Evolutionary conservation across 2,329 filamentous ascomycete species (phyloP), one percentile per base, ranked within the genome.

Genomic region (Penicillium sp.): DNA sequence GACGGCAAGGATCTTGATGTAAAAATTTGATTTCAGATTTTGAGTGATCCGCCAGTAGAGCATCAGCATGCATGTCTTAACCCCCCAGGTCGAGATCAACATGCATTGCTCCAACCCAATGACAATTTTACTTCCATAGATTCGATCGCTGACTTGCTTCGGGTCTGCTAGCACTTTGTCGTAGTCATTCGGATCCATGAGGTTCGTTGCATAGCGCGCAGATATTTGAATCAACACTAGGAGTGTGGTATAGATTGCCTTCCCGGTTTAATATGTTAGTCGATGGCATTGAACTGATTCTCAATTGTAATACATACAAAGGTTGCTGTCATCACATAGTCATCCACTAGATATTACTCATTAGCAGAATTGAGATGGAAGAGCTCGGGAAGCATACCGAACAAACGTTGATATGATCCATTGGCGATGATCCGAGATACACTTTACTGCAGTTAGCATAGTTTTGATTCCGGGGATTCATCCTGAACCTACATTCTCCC

Each of bases 31-130:
- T 32, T 65, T 63, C 30, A 69, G 59, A 42, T 67, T 71, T 50
- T 66, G 72, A 36, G 77, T 79, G 63, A 80, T 72, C 11, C 77
- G 70, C 57, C 71, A 71, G 58, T 80, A 80, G 59, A 82, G 75
- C 26, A 78, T 72, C 57, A 81, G 64, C 61, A 82, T 72, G 61
- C 79, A 81, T 23, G 75, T 70, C 60, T 82, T 83, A 45, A 79
- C 73, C 6, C 76, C 66, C 79, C 80, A 82, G 13, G 78, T 78
- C 3, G 75, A 77, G 14, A 72, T 51, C 32, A 78, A 68, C 69
- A 80, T 79, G 68, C 76, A 78, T 57, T 80, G 76, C 53, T 81
- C 78, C 7, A 79, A 68, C 1, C 74, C 74, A 34, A 81, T 68
- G 14, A 79, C 77, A n/a, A 80, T 70, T 49, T 80, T 79, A 51